phyloP scores from a whole-genome alignment of 2,329 filamentous ascomycete species.

The Plectosphaerella cucumerina region DNA sequence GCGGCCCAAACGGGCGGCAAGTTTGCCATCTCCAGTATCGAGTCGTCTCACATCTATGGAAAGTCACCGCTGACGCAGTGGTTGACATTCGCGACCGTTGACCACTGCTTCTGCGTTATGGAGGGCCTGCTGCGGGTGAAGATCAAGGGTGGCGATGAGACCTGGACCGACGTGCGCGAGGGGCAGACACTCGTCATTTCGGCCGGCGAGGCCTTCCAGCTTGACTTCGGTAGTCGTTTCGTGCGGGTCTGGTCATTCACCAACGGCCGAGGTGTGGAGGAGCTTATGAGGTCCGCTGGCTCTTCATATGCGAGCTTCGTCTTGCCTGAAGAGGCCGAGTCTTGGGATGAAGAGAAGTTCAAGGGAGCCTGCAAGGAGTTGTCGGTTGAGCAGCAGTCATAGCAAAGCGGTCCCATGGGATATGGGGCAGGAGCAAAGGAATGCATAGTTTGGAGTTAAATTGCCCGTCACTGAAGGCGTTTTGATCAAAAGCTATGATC shows the following conservation, averaged over 20 bases:
- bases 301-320: slow-evolving; percentile 26
- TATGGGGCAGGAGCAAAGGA: no score
- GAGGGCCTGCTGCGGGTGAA: slow-evolving; percentile 40
- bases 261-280: slow-evolving; percentile 44
- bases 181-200: slow-evolving; percentile 46
- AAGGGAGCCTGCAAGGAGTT: no score
- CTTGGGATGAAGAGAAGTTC: no score
- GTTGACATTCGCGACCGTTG: slow-evolving; percentile 39
- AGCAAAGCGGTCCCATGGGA: no score
- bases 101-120: slow-evolving; percentile 47
- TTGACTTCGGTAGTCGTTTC: slow-evolving; percentile 40
- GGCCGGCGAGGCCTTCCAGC: slow-evolving; percentile 37
- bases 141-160: slow-evolving; percentile 21
- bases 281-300: slow-evolving; percentile 35
- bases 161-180: slow-evolving; percentile 30
- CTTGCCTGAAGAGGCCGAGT: slow-evolving; percentile 26
- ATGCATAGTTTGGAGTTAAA: no score
- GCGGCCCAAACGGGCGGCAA: slow-evolving; percentile 40
- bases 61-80: slow-evolving; percentile 27
- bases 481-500: no score
- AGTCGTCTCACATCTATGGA: slow-evolving; percentile 34
- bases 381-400: no score
- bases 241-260: slow-evolving; percentile 43
- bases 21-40: slow-evolving; percentile 50
- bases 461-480: no score